A percentile compares a stretch with the other conserved stretches of the same genome.
Conservation (phyloP, 352 stramenopile species). For the Elongisporangium anandrum region DNA sequence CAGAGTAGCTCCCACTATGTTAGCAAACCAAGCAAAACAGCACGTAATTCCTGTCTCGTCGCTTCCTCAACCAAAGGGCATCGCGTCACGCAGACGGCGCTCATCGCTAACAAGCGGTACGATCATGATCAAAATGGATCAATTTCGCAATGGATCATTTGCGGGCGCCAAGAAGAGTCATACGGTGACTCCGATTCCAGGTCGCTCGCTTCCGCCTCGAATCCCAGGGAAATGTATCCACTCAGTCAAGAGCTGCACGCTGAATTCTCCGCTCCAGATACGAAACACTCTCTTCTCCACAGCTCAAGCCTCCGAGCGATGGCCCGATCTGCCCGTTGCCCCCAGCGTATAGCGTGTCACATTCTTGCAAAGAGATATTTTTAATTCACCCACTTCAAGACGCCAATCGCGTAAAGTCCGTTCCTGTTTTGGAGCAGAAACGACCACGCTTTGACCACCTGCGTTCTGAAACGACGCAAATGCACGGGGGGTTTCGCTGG, state of each 20-base stretch:
- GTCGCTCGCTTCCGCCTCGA: constrained; percentile 7
- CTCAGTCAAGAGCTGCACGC: not conserved
- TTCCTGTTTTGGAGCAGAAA: too few species aligned
- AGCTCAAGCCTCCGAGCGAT: not conserved
- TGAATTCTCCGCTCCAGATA: not conserved
- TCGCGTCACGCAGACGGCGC: not conserved
- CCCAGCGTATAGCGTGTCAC: not conserved
- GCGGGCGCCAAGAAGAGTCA: not conserved
- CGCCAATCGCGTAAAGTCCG: too few species aligned
- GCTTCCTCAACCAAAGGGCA: not conserved
- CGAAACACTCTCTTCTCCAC: not conserved
- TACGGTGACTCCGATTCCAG: not conserved
- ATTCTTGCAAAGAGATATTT: not conserved
- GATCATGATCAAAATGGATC: not conserved
- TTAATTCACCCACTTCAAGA: not conserved
- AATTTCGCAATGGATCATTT: not conserved
- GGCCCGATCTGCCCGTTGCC: not conserved
- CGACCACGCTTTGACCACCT: not conserved
- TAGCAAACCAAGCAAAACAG: not conserved
- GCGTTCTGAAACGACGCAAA: not conserved
- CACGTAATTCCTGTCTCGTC: not conserved
- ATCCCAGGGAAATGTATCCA: constrained; percentile 5
- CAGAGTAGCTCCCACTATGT: not conserved
- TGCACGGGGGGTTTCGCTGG: not conserved
- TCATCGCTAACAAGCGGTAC: not conserved